phyloP scores from a whole-genome alignment of 2,329 filamentous ascomycete species.

The Aureobasidium sp. region DNA sequence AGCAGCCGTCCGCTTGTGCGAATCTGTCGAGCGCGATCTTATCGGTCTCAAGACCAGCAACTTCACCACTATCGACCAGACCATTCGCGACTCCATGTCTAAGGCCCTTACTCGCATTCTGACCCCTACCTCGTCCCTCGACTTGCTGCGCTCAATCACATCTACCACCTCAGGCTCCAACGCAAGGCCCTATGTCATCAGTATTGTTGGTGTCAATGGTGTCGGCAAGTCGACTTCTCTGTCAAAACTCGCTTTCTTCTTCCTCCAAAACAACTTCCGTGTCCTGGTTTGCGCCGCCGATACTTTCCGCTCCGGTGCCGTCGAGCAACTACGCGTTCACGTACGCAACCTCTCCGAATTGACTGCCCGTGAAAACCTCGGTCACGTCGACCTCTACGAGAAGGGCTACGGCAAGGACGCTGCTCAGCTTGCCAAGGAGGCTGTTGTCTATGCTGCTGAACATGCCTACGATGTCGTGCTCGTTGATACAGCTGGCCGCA shows the following conservation, averaged over 20 bases:
- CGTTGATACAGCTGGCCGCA: conserved; percentile 89
- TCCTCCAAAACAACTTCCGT: conserved; percentile 93
- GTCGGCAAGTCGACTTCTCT: conserved; percentile 98
- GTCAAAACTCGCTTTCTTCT: conserved; percentile 96
- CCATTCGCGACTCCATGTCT: conserved; percentile 81
- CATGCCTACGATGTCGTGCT: conserved; percentile 82
- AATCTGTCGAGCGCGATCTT: conserved; percentile 84
- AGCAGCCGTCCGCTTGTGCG: conserved; percentile 82
- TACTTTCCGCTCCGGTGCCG: conserved; percentile 93
- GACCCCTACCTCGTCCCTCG: conserved; percentile 88
- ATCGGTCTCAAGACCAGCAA: conserved; percentile 84
- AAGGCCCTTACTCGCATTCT: conserved; percentile 90
- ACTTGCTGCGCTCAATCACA: conserved; percentile 89
- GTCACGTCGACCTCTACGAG: conserved; percentile 84
- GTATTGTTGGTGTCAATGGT: conserved; percentile 95
- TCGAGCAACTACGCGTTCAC: conserved; percentile 93
- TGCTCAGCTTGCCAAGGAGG: conserved; percentile 88
- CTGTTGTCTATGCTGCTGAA: conserved; percentile 70
- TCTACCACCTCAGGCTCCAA: conserved; percentile 57
- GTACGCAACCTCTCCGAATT: conserved; percentile 90
- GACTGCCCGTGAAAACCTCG: conserved; percentile 69
- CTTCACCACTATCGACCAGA: conserved; percentile 78
- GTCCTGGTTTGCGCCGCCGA: conserved; percentile 92
- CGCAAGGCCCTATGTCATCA: conserved; percentile 90
- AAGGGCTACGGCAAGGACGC: conserved; percentile 98